Conservation (phyloP, 257 asterid species). For the Plantago ovata region DNA sequence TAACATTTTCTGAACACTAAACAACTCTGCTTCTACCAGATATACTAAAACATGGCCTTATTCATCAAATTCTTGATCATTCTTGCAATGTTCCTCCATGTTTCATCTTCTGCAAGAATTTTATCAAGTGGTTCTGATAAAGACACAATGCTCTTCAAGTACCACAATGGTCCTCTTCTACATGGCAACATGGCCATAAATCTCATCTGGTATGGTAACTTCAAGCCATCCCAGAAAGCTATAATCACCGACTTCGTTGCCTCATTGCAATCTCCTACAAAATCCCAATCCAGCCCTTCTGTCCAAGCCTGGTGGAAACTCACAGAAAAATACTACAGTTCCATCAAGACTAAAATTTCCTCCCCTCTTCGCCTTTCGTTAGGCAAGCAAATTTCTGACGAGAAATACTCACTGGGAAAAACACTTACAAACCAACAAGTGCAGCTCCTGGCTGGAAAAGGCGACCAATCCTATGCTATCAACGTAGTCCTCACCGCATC, state of each 20-base stretch:
- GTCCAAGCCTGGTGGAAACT: constrained; percentile 50
- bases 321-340: constrained; percentile 36
- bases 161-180: constrained; percentile 53
- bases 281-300: constrained; percentile 31
- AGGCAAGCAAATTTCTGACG: constrained; percentile 37
- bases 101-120: not conserved
- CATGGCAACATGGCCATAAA: constrained; percentile 42
- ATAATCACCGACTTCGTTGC: constrained; percentile 41
- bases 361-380: constrained; percentile 25
- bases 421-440: constrained; percentile 34
- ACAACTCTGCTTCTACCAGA: too few species aligned
- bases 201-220: constrained; percentile 53
- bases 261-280: constrained; percentile 25
- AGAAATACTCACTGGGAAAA: constrained; percentile 33
- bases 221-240: constrained; percentile 48
- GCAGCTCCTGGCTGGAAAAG: constrained; percentile 33
- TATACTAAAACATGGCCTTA: constrained; percentile 3
- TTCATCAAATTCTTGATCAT: not conserved
- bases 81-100: not conserved
- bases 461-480: constrained; percentile 27
- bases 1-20: too few species aligned
- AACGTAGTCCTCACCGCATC: constrained; percentile 38
- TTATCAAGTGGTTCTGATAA: not conserved
- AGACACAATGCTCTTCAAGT: constrained; percentile 19
- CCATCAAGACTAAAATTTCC: constrained; percentile 1